Base-by-base conservation (phyloP, 306 rosid species). In the Echinosophora koreensis region DNA sequence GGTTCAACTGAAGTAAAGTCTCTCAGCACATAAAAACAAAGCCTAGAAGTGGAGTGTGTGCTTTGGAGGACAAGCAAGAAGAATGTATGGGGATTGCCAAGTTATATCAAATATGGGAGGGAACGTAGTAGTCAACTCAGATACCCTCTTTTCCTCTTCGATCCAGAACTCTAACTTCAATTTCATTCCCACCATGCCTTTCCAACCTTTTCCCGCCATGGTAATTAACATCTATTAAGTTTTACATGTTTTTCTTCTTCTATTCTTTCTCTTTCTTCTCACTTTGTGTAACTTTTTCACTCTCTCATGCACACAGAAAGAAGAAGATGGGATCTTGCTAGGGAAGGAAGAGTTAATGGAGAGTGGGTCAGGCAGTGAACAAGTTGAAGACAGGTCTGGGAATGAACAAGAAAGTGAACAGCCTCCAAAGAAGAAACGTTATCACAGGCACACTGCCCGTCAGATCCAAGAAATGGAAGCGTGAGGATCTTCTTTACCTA, bases 401-500 rank as follows among this genome's bases (percentile, higher is more conserved):
- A 92, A 89, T 51, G 98, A 92, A 30, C 97, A 85, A 61, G 91
- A 91, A 13, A 78, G 57, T 50, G 83, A 87, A 13, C 89, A 86
- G 15, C 85, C 80, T 22, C 16, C 83, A 4, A 94, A 95, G 90
- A 95, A 92, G 69, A 95, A 92, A 76, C 96, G 96, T 41, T 95
- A 95, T 58, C 98, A 95, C 81, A 81, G 98, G 62, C 98, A 95
- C 84, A 95, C 98, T 12, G 86, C 92, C 63, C 97, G 93, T 44
- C 98, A 92, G 98, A 95, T 95, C 97, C 97, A 95, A 87, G 93
- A 95, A 81, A 95, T 95, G 98, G 98, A 95, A 77, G 76, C 91
- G 98, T 94, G 73, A 13, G 62, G 57, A 50, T 50, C n/a, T 22
- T 22, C 22, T 22, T 22, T 22, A 22, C 22, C 22, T 22, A 22